Conservation (phyloP, 495 filamentous ascomycete species). For the Hypoxylon intermedium region DNA sequence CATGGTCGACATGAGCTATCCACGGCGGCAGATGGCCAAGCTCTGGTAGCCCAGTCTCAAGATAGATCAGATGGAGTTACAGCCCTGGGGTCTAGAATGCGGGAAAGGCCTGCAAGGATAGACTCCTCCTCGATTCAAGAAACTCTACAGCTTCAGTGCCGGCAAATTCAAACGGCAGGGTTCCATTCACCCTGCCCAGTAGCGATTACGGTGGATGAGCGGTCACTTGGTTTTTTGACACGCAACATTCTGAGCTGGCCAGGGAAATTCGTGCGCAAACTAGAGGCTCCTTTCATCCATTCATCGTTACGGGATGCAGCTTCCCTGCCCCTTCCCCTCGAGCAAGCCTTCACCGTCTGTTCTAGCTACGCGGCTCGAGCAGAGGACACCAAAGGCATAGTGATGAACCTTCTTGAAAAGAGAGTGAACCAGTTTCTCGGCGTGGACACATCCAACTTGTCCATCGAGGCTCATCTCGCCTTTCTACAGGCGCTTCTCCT, state of each 20-base stretch:
- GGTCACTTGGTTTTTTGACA: not conserved
- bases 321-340: not conserved
- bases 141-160: not conserved
- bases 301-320: not conserved
- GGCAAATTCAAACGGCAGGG: not conserved
- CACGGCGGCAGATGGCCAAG: not conserved
- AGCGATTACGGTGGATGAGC: not conserved
- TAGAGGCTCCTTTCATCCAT: conserved; percentile 1
- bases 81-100: not conserved
- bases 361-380: not conserved
- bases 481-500: not conserved
- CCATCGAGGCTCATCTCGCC: not conserved
- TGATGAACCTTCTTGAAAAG: not conserved
- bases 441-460: not conserved
- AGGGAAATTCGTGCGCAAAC: not conserved
- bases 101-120: not conserved
- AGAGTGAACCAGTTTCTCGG: not conserved
- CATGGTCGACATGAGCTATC: not conserved
- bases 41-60: not conserved
- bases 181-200: not conserved
- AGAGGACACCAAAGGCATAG: not conserved
- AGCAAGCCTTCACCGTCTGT: not conserved
- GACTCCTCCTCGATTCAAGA: not conserved
- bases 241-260: not conserved
- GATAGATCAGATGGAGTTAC: not conserved